Evolutionary conservation across 345 rosid species (phyloP), one percentile per base, ranked within the genome.

Genomic region (Brassica nigra): DNA sequence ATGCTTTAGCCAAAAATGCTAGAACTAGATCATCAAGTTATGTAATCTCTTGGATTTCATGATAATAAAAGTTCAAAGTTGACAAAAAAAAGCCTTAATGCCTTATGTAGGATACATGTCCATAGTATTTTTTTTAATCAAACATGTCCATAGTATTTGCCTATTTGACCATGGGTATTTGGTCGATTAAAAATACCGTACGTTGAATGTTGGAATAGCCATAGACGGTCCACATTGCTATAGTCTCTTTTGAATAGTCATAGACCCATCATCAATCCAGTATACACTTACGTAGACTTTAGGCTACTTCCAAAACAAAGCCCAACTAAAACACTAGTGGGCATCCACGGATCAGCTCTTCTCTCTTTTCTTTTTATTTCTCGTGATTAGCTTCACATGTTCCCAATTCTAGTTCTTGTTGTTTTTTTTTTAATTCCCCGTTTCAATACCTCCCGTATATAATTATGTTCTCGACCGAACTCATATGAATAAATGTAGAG

Each of bases 371-470:
- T 62, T 44, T 61, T 8, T 36, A 33, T 70, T 59, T 33, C 63
- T 37, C 63, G 66, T 64, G 11, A 65, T 71, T 63, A 23, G 58
- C 27, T 49, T 78, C 70, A 33, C 70, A 62, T 31, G 80, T 61
- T 44, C 68, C 49, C 3, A 36, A 14, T 54, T 12, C 20, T 67
- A 6, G 16, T 44, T 44, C 54, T 44, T 58, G 36, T 64, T 6
- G 27, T 23, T 23, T 23, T 23, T 23, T 23, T 36, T 9, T 2
- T 37, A 7, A 31, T 5, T 44, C 29, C 49, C 49, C 39, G 15
- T 68, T 55, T 27, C 54, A 62, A 14, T 70, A 63, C 28, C 64
- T 16, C 18, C 28, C 12, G 66, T 70, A 70, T 29, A 36, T 63
- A 14, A 64, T 16, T 15, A 37, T 57, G 10, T 8, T 16, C 69